These are phyloP conservation scores for Vaccinium vitisidaea DNA, from an alignment of 148 eudicot species.

Conservation along the genomic window DNA sequence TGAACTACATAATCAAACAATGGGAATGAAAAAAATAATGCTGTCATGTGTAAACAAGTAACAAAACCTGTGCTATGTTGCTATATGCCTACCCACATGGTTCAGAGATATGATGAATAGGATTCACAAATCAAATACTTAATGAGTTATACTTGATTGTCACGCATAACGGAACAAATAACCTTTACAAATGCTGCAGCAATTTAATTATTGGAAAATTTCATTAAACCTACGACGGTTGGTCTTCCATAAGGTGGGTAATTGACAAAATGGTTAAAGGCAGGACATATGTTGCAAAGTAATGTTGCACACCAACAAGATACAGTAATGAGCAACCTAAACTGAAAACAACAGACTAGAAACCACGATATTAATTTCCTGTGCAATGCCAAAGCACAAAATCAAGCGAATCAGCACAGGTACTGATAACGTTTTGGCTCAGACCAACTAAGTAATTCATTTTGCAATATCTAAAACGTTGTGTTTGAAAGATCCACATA, in stretches of 20 bases:
- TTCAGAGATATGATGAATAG: not conserved
- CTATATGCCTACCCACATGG: not conserved
- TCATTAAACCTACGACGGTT: not conserved
- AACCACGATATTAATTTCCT: not conserved
- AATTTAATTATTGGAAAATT: slow-evolving; percentile 14
- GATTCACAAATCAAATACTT: not conserved
- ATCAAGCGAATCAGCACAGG: not conserved
- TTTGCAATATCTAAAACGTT: not conserved
- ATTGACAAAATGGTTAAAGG: not conserved
- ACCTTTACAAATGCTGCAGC: not conserved
- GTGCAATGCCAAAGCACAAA: not conserved
- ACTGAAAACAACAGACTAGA: not conserved
- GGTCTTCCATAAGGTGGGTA: not conserved
- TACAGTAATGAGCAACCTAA: not conserved
- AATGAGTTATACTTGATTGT: not conserved
- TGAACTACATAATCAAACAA: slow-evolving; percentile 8
- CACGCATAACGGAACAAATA: not conserved
- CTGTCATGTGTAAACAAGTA: not conserved
- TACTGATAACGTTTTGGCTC: not conserved
- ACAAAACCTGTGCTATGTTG: not conserved
- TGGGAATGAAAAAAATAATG: not conserved
- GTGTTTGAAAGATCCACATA: not conserved
- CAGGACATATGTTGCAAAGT: not conserved
- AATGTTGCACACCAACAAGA: not conserved
- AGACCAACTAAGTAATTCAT: not conserved